These are phyloP conservation scores for Westerdykella sp. DNA, from an alignment of 2,329 filamentous ascomycete genomes.

Conservation along the genomic window DNA sequence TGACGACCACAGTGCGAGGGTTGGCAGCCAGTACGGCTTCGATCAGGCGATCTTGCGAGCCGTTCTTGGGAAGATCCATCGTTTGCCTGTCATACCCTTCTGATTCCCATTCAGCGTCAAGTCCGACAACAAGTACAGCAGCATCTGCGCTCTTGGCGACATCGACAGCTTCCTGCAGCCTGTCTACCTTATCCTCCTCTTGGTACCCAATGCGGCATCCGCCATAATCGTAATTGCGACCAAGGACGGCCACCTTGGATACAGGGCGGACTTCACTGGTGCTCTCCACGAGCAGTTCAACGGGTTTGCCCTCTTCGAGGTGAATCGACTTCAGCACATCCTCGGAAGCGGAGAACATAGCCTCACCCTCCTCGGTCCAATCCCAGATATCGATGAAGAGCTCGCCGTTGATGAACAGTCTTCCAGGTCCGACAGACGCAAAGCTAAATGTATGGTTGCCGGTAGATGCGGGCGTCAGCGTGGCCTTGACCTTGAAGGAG, in stretches of 20 bases:
- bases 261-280: conserved; percentile 60
- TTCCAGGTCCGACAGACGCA: conserved; percentile 60
- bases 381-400: conserved; percentile 61
- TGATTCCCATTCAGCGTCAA: conserved; percentile 73
- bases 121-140: conserved; percentile 69
- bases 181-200: conserved; percentile 58
- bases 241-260: conserved; percentile 52
- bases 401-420: conserved; percentile 54
- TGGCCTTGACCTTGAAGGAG: conserved; percentile 58
- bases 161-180: conserved; percentile 52
- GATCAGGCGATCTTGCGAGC: conserved; percentile 59
- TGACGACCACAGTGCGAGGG: conserved; percentile 62
- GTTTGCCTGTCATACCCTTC: conserved; percentile 60
- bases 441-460: conserved; percentile 62
- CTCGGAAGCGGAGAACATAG: conserved; percentile 63
- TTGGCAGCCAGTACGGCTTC: conserved; percentile 59
- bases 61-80: conserved; percentile 53
- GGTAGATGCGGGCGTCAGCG: conserved; percentile 52
- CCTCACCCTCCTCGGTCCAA: conserved; percentile 63
- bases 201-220: conserved; percentile 67
- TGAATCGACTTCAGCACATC: conserved; percentile 57
- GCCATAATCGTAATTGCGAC: conserved; percentile 60
- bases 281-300: conserved; percentile 59
- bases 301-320: conserved; percentile 53
- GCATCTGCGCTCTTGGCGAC: conserved; percentile 66